Evolutionary conservation across 1,284 basidiomycete species (phyloP).

Genomic region (Blastosporella zonata): DNA sequence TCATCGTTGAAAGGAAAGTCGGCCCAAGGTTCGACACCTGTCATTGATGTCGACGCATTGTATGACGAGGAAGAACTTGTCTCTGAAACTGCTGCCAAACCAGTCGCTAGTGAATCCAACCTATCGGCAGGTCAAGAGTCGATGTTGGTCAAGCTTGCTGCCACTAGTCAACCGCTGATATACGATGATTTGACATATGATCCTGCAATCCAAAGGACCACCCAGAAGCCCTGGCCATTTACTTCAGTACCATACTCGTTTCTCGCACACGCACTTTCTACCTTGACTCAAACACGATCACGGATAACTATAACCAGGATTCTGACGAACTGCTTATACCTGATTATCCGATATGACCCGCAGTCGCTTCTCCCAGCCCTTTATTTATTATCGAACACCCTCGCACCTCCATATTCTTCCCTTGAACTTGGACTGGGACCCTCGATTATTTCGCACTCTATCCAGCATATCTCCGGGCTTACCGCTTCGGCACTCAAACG

Average conservation of each 20-base stretch:
- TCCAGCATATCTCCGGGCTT: constrained; percentile 82
- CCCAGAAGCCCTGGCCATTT: constrained; percentile 37
- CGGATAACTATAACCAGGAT: constrained; percentile 80
- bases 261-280: constrained; percentile 72
- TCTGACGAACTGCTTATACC: constrained; percentile 78
- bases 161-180: neutral
- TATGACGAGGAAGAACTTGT: constrained; percentile 5
- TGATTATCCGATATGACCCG: constrained; percentile 67
- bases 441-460: constrained; percentile 75
- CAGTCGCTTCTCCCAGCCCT: constrained; percentile 74
- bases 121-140: neutral
- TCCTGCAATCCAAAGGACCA: constrained; percentile 39
- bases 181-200: constrained; percentile 42
- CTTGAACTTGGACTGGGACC: constrained; percentile 77
- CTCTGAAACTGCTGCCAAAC: neutral
- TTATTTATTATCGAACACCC: constrained; percentile 88
- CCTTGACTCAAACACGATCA: constrained; percentile 75
- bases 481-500: constrained; percentile 65
- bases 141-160: neutral
- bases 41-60: constrained; percentile 23
- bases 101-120: neutral
- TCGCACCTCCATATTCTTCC: constrained; percentile 75
- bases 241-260: constrained; percentile 75
- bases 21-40: neutral
- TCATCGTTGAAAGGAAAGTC: neutral